Conservation (phyloP, 2,329 filamentous ascomycete species). For the Mycosphaerella arachidis region DNA sequence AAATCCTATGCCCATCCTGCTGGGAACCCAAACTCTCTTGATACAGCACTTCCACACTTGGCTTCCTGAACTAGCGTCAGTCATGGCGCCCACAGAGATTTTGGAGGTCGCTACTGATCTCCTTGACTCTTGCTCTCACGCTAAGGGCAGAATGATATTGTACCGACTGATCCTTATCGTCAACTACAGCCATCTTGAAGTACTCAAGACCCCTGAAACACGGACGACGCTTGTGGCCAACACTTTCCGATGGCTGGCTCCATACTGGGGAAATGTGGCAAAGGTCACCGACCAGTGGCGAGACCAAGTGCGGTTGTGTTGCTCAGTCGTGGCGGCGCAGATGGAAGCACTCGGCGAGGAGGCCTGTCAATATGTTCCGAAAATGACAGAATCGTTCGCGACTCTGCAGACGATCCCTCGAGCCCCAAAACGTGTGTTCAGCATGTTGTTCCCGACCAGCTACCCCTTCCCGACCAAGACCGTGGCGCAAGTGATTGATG, state of each 20-base stretch:
- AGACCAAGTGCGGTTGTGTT: conserved; percentile 88
- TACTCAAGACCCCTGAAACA: conserved; percentile 77
- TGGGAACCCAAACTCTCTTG: conserved; percentile 89
- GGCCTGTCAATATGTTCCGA: conserved; percentile 83
- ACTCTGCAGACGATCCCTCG: conserved; percentile 66
- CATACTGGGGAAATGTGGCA: conserved; percentile 79
- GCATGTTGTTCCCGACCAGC: conserved; percentile 79
- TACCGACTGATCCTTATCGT: conserved; percentile 92
- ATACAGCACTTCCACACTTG: conserved; percentile 97
- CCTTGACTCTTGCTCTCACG: conserved; percentile 80
- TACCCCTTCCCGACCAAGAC: conserved; percentile 82
- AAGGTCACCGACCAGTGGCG: conserved; percentile 76
- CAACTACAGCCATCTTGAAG: conserved; percentile 76
- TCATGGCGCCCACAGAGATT: conserved; percentile 78
- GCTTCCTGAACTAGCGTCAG: conserved; percentile 80
- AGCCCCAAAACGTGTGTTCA: conserved; percentile 58
- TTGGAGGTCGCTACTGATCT: conserved; percentile 88
- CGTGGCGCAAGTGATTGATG: conserved; percentile 47
- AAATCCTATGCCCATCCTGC: conserved; percentile 75
- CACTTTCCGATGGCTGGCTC: conserved; percentile 84
- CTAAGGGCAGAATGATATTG: conserved; percentile 84
- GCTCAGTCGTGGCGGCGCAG: conserved; percentile 85
- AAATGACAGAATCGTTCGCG: conserved; percentile 84
- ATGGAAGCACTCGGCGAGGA: conserved; percentile 71
- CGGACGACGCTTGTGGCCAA: conserved; percentile 54